phyloP scores from a whole-genome alignment of 257 asterid genomes.

The Mitragyna speciosa region DNA sequence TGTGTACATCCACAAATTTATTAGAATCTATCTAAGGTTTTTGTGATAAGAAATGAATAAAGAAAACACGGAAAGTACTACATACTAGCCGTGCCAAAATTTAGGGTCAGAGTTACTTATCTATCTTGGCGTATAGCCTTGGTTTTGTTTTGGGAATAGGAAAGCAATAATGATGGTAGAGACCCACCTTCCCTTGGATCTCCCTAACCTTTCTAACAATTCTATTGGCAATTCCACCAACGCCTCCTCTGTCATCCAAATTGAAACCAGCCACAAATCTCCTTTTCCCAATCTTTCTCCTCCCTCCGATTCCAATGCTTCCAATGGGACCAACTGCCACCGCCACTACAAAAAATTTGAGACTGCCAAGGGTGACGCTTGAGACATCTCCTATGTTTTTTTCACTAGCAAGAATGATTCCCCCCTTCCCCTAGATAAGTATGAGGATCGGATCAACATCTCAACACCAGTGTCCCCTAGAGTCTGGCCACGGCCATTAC shows the following conservation, averaged over 20 bases:
- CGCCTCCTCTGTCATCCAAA: background rate
- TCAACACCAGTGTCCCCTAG: background rate
- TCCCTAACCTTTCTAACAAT: background rate
- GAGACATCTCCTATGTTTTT: conserved; percentile 51
- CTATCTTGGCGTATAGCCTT: no score
- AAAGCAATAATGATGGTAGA: background rate
- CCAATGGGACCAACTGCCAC: conserved; percentile 33
- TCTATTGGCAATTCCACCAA: background rate
- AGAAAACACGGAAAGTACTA: no score
- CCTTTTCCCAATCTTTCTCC: background rate
- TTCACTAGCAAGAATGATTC: conserved; percentile 34
- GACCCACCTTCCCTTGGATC: background rate
- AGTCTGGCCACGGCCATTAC: background rate
- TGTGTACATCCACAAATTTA: no score
- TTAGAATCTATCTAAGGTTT: no score
- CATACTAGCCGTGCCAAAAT: no score
- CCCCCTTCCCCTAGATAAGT: conserved; percentile 16
- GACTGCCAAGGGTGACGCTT: conserved; percentile 16
- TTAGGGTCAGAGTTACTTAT: no score
- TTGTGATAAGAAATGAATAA: no score
- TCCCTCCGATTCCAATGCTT: background rate
- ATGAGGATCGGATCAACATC: background rate
- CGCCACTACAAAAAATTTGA: background rate
- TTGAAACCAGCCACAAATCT: background rate
- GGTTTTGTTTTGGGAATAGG: background rate